These are phyloP conservation scores for Chaetomiaceae sp. DNA, from an alignment of 2,329 filamentous ascomycete genomes.

Conservation along the genomic window DNA sequence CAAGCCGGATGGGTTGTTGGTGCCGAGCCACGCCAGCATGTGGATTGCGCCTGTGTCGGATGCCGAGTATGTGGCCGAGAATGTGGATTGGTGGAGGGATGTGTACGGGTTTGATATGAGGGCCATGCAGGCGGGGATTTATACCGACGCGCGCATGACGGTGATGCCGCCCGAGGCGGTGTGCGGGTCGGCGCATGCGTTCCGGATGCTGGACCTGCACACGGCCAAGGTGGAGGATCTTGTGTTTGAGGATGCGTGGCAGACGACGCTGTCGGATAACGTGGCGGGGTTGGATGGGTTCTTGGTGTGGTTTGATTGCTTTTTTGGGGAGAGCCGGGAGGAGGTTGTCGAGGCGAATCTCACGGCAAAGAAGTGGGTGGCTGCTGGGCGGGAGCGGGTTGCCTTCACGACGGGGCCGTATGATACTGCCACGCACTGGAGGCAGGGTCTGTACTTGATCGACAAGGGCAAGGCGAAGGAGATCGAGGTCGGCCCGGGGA, in stretches of 20 bases:
- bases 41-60: slow-evolving; percentile 78
- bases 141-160: slow-evolving; percentile 76
- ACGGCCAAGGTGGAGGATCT: slow-evolving; percentile 67
- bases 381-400: slow-evolving; percentile 55
- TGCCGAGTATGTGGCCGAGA: slow-evolving; percentile 69
- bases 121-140: slow-evolving; percentile 78
- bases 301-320: slow-evolving; percentile 90
- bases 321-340: slow-evolving; percentile 66
- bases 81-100: slow-evolving; percentile 81
- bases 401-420: slow-evolving; percentile 84
- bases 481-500: slow-evolving; percentile 45
- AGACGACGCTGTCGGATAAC: slow-evolving; percentile 55
- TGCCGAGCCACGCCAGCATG: slow-evolving; percentile 79
- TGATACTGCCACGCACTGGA: slow-evolving; percentile 81
- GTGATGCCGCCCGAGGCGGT: slow-evolving; percentile 60
- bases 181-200: slow-evolving; percentile 57
- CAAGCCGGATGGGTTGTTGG: slow-evolving; percentile 72
- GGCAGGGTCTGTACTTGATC: slow-evolving; percentile 71
- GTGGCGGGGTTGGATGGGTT: slow-evolving; percentile 77
- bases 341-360: slow-evolving; percentile 46
- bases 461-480: slow-evolving; percentile 48
- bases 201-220: slow-evolving; percentile 74
- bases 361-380: slow-evolving; percentile 60
- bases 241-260: slow-evolving; percentile 67
- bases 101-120: slow-evolving; percentile 96